Percentiles rank a stretch among this genome's conserved stretches.
Conservation (phyloP, 129 eudicot species). For the Glebionis coronaria region DNA sequence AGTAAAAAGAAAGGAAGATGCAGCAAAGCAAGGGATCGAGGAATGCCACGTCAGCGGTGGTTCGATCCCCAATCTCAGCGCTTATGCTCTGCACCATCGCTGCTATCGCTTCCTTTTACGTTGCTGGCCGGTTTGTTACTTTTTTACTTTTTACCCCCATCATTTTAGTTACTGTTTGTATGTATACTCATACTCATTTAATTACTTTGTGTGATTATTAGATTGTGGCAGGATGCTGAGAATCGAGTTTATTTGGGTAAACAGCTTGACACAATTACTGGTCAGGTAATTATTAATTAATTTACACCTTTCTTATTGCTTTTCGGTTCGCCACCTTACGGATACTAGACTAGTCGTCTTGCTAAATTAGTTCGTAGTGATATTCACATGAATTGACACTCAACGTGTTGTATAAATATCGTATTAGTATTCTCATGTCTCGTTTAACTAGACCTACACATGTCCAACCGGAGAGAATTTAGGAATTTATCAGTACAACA, state of each 20-base stretch:
- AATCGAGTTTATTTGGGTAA: slow-evolving; percentile 71
- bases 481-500: too few relatives aligned
- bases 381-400: too few relatives aligned
- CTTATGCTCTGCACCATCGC: slow-evolving; percentile 82
- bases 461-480: too few relatives aligned
- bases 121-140: slow-evolving; percentile 72
- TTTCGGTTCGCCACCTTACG: too few relatives aligned
- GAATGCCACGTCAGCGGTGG: slow-evolving; percentile 40
- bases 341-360: too few relatives aligned
- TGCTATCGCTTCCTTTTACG: slow-evolving; percentile 73
- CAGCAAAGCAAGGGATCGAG: slow-evolving; percentile 59
- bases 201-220: slow-evolving; percentile 17
- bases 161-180: background rate
- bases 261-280: slow-evolving; percentile 88
- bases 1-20: slow-evolving; percentile 29
- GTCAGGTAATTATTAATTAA: slow-evolving; percentile 46
- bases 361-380: too few relatives aligned
- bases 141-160: background rate
- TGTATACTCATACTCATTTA: background rate
- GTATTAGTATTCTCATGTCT: too few relatives aligned
- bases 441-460: too few relatives aligned
- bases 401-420: too few relatives aligned
- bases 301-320: too few relatives aligned
- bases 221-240: slow-evolving; percentile 93
- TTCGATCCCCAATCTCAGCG: slow-evolving; percentile 76